Conservation (phyloP, 345 rosid genomes). For the Psidium guajava region DNA sequence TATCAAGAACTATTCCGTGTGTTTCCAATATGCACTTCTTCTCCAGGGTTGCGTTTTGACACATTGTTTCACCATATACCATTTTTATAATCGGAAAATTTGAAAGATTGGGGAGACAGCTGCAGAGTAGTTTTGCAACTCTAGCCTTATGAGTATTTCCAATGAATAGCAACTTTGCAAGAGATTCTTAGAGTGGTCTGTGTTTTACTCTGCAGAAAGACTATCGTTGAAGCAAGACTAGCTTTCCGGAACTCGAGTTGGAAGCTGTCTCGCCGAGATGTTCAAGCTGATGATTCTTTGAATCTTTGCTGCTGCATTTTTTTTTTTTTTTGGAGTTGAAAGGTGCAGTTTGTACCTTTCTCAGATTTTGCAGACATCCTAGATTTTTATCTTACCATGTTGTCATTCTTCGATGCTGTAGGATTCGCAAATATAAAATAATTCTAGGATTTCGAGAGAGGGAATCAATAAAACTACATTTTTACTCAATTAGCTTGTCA, state of each 20-base stretch:
- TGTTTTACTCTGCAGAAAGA: slow-evolving; percentile 23
- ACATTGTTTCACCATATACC: background rate
- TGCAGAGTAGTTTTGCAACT: background rate
- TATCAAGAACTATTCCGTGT: background rate
- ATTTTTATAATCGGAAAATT: background rate
- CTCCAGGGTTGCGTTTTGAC: background rate
- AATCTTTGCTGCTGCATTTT: background rate
- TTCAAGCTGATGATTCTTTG: background rate
- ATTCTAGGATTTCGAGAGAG: no score
- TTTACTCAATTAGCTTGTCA: no score
- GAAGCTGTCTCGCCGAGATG: background rate
- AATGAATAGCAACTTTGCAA: background rate
- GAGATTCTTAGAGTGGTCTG: background rate
- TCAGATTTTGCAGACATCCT: background rate
- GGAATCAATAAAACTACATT: no score
- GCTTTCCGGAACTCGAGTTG: background rate
- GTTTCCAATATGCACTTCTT: background rate
- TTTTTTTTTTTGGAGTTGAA: background rate
- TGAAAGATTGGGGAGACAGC: background rate
- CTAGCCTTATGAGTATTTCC: background rate
- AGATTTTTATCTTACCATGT: background rate
- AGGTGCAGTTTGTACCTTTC: background rate
- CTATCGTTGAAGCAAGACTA: slow-evolving; percentile 32
- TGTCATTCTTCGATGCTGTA: background rate
- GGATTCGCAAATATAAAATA: background rate